A percentile compares a stretch with the other conserved stretches of the same genome.
phyloP scores from a whole-genome alignment of 208 protist species.

The Giardia duodenalis region DNA sequence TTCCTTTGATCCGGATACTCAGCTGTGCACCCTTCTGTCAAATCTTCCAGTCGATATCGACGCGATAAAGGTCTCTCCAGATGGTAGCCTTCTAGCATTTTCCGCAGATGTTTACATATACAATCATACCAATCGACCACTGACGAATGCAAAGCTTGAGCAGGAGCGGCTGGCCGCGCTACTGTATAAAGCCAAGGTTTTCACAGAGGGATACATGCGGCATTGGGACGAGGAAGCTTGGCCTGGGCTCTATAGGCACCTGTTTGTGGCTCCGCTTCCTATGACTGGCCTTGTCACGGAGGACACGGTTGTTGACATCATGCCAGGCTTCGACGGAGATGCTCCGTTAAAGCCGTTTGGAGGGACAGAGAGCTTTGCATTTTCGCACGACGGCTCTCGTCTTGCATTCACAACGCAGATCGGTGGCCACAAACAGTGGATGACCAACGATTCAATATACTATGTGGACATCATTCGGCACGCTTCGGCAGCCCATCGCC shows the following conservation, averaged over 20 bases:
- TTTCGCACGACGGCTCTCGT: neutral
- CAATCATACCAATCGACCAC: neutral
- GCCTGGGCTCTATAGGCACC: neutral
- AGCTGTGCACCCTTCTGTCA: neutral
- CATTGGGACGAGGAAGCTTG: neutral
- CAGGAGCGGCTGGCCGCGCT: neutral
- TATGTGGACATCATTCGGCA: neutral
- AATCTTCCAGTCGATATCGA: neutral
- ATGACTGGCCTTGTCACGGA: neutral
- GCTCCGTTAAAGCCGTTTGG: neutral
- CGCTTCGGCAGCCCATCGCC: too few species aligned
- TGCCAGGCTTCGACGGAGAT: conserved; percentile 6
- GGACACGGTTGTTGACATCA: neutral
- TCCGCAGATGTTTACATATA: neutral
- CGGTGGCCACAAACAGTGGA: neutral
- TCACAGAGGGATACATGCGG: neutral
- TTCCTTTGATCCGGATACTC: neutral
- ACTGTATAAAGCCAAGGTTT: neutral
- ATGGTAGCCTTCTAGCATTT: neutral
- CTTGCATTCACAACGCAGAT: neutral
- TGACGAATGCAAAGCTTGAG: neutral
- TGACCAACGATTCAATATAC: neutral
- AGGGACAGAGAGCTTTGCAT: neutral
- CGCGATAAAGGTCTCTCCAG: neutral
- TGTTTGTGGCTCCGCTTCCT: neutral